Base-by-base conservation (phyloP, 257 asterid species). In the Ilex asprella region DNA sequence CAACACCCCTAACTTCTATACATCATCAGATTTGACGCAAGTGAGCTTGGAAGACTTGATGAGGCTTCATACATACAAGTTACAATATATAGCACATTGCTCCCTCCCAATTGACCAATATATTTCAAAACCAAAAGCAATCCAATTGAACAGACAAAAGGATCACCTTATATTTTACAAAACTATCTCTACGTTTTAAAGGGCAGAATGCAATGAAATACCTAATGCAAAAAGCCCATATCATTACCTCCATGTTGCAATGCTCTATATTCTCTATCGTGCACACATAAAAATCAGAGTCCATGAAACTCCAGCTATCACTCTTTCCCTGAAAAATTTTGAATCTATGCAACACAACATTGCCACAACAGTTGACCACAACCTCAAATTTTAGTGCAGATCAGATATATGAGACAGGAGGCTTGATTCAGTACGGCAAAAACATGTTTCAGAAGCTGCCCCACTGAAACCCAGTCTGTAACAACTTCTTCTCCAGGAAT, bases 371-470 rank as follows among this genome's bases (percentile, higher is more conserved):
- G 59, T 78, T 61, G 56, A 58, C 49, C 13, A 63, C 55, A 56
- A 46, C 47, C 2, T 53, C 62, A 68, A 47, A 63, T 56, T 29
- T 49, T 21, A 21, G 1, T 0, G 27, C 27, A 21, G 27, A 21
- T 21, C 27, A 65, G 43, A 63, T 65, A 66, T 79, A 79, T 74
- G 62, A 62, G 68, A 83, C 27, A 75, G 58, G 70, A 70, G 88
- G 77, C 80, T 59, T 44, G 70, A 68, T 59, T 62, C 30, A 64
- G 63, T 44, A 62, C 27, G 56, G 11, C 57, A 60, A 67, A 35
- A 58, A 51, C 10, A 2, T 16, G 27, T 60, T 29, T 63, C 59
- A 1, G 54, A 31, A 60, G 31, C 56, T 47, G 27, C 27, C 27
- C 27, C 27, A 21, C 27, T 21, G 27, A 21, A 60, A 49, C 16